Conservation (phyloP, 768 basidiomycete genomes). For the Boletus rubropictus region DNA sequence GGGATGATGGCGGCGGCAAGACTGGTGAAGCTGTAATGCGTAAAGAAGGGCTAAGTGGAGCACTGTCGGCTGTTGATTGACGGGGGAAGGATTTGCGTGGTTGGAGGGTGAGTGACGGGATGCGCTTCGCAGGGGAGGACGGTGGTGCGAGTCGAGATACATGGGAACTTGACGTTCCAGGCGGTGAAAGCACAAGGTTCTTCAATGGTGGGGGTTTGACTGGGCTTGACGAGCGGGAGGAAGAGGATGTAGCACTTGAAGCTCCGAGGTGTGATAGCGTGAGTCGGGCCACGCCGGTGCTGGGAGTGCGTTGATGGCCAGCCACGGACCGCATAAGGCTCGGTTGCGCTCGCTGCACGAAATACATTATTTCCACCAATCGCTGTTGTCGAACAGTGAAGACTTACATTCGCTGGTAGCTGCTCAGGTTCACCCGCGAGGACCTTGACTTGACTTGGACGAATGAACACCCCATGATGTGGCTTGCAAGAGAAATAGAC, state of each 20-base stretch:
- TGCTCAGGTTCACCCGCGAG: constrained; percentile 34
- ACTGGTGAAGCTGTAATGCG: constrained; percentile 25
- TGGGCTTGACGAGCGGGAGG: constrained; percentile 65
- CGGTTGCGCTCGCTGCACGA: constrained; percentile 25
- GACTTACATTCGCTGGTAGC: constrained; percentile 23
- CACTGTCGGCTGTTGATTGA: constrained; percentile 35
- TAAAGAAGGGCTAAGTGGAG: constrained; percentile 26
- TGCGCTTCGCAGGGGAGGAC: constrained; percentile 57
- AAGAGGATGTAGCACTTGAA: constrained; percentile 34
- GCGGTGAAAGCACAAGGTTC: constrained; percentile 25
- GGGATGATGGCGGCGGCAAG: constrained; percentile 9
- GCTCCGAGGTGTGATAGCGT: constrained; percentile 36
- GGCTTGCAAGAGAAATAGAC: constrained; percentile 77
- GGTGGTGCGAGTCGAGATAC: constrained; percentile 30
- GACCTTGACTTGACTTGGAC: constrained; percentile 76
- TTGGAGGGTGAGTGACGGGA: constrained; percentile 41
- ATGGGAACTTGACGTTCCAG: constrained; percentile 24
- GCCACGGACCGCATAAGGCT: constrained; percentile 27
- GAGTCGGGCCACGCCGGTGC: constrained; percentile 38
- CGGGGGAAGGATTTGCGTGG: constrained; percentile 47
- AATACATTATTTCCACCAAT: not conserved
- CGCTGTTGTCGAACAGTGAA: not conserved
- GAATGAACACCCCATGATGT: constrained; percentile 82
- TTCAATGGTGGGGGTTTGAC: constrained; percentile 36
- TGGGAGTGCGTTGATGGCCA: constrained; percentile 62